Base-by-base conservation (phyloP, 1,284 basidiomycete genomes). In the Grifola frondosa region DNA sequence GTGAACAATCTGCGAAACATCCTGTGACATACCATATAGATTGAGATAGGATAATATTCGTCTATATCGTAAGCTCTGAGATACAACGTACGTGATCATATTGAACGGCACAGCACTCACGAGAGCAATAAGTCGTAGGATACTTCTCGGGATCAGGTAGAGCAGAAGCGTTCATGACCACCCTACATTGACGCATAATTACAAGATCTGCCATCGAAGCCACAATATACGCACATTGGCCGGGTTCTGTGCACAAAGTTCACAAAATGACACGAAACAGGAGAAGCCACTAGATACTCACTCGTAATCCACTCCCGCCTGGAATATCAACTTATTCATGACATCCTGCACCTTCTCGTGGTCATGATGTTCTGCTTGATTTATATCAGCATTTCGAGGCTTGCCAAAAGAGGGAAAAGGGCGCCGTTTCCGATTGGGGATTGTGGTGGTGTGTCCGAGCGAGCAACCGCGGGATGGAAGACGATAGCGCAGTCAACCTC, bases 221-320 rank as follows among this genome's bases (percentile, higher is more conserved):
- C 25, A 37, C 41, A 36, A 39, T 44, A 37, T 30, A 71, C 82
- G 57, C 70, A 89, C 88, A 92, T 91, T 37, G 89, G 90, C 52
- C 88, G 74, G 38, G 89, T 91, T 64, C 88, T 91, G 43, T 4
- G 30, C 20, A 25, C 15, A 39, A 20, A 4, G 24, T 22, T 29
- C n/a, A 43, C 28, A 31, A 26, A 46, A 15, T 42, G 22, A 30
- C 21, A 25, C 7, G 37, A 24, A 37, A 40, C 11, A 26, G 20
- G 20, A 23, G 21, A 41, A 34, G 20, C 12, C n/a, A n/a, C n/a
- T n/a, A n/a, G n/a, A n/a, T n/a, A 68, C 75, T 55, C 56, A 91
- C 87, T 91, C 89, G 57, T 80, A 91, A 66, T 92, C 90, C 42
- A 92, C 86, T 2, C 90, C 89, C 28, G 90, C 89, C 60, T 91